Base-by-base conservation (phyloP, 140 eudicot species). In the Stevia rebaudiana region DNA sequence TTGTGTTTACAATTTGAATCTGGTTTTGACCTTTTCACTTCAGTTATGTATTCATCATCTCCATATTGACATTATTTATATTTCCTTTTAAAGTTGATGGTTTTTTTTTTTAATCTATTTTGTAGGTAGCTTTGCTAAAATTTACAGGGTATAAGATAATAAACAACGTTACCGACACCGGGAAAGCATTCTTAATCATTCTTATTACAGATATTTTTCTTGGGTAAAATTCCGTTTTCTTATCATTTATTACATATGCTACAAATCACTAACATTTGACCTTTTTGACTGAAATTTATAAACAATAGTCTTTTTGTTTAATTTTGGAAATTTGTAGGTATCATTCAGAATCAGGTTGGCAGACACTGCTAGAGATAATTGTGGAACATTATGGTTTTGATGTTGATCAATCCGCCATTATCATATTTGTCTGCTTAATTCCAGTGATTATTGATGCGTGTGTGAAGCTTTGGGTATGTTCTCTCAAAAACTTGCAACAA, bases 311-410 rank as follows among this genome's bases (percentile, higher is more conserved):
- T 25, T 18, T 2, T 19, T 11, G 17, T 21, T 30, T 43, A 65
- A 42, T 53, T 35, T 40, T 49, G 76, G 83, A 67, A 57, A 53
- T 12, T 39, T 79, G 69, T 79, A 92, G 98, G 79, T 92, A 88
- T 73, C 98, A 92, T 83, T 92, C 98, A 23, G 98, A 88, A 78
- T 76, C 84, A 15, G 98, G 98, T 48, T 92, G 98, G 98, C 83
- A 85, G 74, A 85, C 96, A 7, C 70, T 88, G 80, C 65, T 82
- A 16, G 98, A 92, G 73, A 63, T 85, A 56, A 28, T 88, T 21
- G 78, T 88, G 48, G 98, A 92, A 81, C 98, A 92, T 80, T 92
- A 88, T 37, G 96, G 96, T 49, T 11, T 92, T 65, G 98, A 88
- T 65, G 90, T 83, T 47, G 98, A 92, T 76, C 78, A 81, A 67